Base-by-base conservation (phyloP, 2,329 filamentous ascomycete genomes). In the Periglandula ipomoeae region DNA sequence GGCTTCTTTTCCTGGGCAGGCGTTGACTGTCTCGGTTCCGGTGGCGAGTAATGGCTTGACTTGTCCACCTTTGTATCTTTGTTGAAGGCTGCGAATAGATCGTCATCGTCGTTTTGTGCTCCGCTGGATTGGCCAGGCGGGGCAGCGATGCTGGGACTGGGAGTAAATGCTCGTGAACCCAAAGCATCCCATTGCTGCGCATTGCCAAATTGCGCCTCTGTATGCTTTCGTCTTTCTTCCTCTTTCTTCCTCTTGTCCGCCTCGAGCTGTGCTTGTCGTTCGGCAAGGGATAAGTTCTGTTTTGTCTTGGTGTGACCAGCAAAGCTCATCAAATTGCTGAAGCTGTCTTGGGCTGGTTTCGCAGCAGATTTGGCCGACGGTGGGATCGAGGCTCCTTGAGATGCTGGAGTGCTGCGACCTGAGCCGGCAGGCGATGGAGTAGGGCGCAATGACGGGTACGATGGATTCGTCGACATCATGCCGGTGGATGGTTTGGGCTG, bases 131-230 rank as follows among this genome's bases (percentile, higher is more conserved):
- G 34, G 3, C 53, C 27, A 4, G 56, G 56, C 24, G 55, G 54
- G 27, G 58, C 57, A 7, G 56, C 57, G 5, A 57, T 41, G 15
- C 56, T 59, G 42, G 64, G 61, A 47, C 65, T 66, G 3, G 59
- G 39, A n/a, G 73, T 73, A 42, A 70, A 66, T 49, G 69, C 66
- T 39, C 75, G 69, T 30, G 75, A 74, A 43, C 81, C 88, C 43
- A 93, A 69, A 11, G 69, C 79, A 60, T 93, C 86, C 82, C 85
- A 90, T 61, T 89, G 88, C 52, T 82, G 80, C 10, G 78, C 76
- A 58, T 83, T 81, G 2, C 87, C 89, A 65, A 89, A 96, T 52
- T 91, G 82, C 26, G 79, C 76, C 55, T 93, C 87, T 58, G 83
- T 78, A 62, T 83, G 79, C 58, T 76, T 84, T 58, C 76, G 79